A percentile compares a stretch with the other conserved stretches of the same genome.
Evolutionary conservation across 1,139 yeast genomes (phyloP).

Genomic region (Yamadazyma blattariae): DNA sequence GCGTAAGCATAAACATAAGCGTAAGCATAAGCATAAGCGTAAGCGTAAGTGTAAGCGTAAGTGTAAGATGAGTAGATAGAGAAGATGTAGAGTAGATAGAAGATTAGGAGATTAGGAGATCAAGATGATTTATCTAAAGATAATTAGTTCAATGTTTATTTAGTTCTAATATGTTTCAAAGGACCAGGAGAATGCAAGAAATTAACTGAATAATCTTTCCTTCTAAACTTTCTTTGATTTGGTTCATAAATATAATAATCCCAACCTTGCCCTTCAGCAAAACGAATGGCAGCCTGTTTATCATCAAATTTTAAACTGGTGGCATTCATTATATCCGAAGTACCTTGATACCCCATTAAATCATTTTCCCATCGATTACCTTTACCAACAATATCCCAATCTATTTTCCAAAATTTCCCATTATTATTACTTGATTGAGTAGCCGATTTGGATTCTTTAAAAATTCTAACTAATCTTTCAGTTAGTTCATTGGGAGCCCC

Average conservation of each 20-base stretch:
- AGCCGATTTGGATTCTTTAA: constrained; percentile 74
- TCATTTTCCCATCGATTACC: constrained; percentile 91
- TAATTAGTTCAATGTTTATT: no score
- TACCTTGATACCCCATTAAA: constrained; percentile 79
- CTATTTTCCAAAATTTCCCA: constrained; percentile 67
- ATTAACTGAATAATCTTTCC: constrained; percentile 73
- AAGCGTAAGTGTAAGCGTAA: no score
- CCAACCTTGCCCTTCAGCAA: constrained; percentile 88
- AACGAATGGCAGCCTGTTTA: constrained; percentile 73
- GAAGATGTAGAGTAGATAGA: no score
- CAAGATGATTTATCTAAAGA: no score
- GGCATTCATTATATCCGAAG: constrained; percentile 85
- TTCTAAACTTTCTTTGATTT: constrained; percentile 66
- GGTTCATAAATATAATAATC: constrained; percentile 83
- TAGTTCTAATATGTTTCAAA: constrained; percentile 80
- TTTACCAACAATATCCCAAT: constrained; percentile 78
- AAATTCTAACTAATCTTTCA: constrained; percentile 72
- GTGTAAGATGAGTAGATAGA: no score
- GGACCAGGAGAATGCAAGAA: constrained; percentile 70
- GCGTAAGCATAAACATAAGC: no score
- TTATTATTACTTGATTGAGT: constrained; percentile 71
- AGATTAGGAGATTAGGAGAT: no score
- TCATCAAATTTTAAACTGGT: constrained; percentile 74
- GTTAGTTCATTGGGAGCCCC: constrained; percentile 81
- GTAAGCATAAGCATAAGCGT: no score